Evolutionary conservation across 2,329 filamentous ascomycete species (phyloP).

Genomic region (Capronia coronata): DNA sequence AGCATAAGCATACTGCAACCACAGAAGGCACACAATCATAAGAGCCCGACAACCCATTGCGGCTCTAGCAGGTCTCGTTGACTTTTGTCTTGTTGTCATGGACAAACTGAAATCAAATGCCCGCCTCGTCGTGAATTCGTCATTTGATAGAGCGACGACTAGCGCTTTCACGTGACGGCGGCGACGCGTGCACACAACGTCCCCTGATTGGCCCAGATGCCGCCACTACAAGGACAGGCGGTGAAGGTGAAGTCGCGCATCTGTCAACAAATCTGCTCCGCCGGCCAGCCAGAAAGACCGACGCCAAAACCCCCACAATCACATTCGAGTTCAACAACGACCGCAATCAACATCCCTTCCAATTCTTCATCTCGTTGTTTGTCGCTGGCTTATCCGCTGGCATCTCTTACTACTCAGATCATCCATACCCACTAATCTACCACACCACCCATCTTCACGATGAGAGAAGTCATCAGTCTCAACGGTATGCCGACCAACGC

Average conservation of each 20-base stretch:
- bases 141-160: not conserved
- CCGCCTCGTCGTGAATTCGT: too few species aligned
- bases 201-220: slow-evolving; percentile 10
- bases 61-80: not conserved
- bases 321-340: slow-evolving; percentile 9
- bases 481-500: slow-evolving; percentile 64
- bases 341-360: slow-evolving; percentile 25
- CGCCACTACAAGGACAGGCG: slow-evolving; percentile 13
- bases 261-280: slow-evolving; percentile 21
- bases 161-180: not conserved
- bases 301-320: slow-evolving; percentile 20
- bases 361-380: slow-evolving; percentile 20
- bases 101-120: not conserved
- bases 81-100: not conserved
- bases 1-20: slow-evolving; percentile 40
- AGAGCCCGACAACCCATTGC: not conserved
- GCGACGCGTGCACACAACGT: not conserved
- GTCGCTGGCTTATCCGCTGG: slow-evolving; percentile 5
- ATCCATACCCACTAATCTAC: slow-evolving; percentile 6
- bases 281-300: not conserved
- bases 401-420: slow-evolving; percentile 7
- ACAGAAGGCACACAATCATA: slow-evolving; percentile 3
- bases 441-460: slow-evolving; percentile 45
- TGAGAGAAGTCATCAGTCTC: slow-evolving; percentile 99
- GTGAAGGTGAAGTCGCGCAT: slow-evolving; percentile 21